Conservation (phyloP, 345 rosid genomes). For the Eutrema japonicum region DNA sequence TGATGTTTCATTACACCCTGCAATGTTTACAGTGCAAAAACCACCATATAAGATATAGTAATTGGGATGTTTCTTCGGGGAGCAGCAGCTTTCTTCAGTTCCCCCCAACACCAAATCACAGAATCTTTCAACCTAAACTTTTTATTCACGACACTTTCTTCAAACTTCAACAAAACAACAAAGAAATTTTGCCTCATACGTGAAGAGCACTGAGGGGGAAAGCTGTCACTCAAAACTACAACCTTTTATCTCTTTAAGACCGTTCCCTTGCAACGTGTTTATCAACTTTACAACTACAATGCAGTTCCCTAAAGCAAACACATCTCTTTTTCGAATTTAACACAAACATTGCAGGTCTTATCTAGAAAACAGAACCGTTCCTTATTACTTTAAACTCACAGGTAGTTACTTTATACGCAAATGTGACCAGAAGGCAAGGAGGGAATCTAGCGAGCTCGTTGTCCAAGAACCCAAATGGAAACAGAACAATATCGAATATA, state of each 20-base stretch:
- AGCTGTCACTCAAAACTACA: constrained; percentile 11
- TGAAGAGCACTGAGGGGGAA: too few relatives aligned
- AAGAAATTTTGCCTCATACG: neutral
- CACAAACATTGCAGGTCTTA: neutral
- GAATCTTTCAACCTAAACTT: too few relatives aligned
- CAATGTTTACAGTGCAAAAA: neutral
- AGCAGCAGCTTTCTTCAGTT: neutral
- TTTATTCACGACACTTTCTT: neutral
- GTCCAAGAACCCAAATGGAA: neutral
- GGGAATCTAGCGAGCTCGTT: constrained; percentile 13
- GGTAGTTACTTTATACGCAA: neutral
- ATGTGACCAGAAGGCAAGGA: neutral
- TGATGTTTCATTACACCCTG: constrained; percentile 92
- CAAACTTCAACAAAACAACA: neutral
- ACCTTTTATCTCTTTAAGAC: constrained; percentile 1
- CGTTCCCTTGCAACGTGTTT: neutral
- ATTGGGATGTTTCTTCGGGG: neutral
- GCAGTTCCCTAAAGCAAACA: neutral
- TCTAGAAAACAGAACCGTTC: neutral
- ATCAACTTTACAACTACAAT: neutral
- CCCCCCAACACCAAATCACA: too few relatives aligned
- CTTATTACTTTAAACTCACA: neutral
- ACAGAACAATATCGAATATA: neutral
- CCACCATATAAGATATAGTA: constrained; percentile 1
- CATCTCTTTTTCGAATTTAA: neutral